These are phyloP conservation scores for Botrytis cinerea DNA, from an alignment of 2,329 filamentous ascomycete species.

Conservation along the genomic window DNA sequence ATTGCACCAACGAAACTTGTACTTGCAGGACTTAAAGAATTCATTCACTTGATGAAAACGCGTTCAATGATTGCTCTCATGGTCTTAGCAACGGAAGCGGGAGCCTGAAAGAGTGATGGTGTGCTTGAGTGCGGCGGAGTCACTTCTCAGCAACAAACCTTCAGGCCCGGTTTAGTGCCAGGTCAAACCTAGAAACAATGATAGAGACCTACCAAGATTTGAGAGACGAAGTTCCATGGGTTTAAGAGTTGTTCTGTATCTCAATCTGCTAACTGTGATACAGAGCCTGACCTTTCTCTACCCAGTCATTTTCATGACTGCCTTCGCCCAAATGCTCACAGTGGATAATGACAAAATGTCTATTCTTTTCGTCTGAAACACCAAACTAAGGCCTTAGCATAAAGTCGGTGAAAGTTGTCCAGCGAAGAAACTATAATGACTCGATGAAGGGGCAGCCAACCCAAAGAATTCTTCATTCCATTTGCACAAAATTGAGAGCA, in stretches of 20 bases:
- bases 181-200: not conserved
- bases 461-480: not conserved
- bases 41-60: not conserved
- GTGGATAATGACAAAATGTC: not conserved
- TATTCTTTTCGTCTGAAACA: not conserved
- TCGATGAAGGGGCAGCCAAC: not conserved
- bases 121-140: not conserved
- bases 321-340: not conserved
- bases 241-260: not conserved
- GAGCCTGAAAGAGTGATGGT: not conserved
- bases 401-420: not conserved
- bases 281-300: not conserved
- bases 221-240: too few species aligned
- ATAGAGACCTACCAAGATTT: not conserved
- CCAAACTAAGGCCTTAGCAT: not conserved
- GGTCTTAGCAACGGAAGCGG: not conserved
- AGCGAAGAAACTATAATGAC: not conserved
- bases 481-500: not conserved
- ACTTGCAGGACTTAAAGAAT: not conserved
- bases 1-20: not conserved
- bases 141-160: not conserved
- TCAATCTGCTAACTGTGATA: not conserved
- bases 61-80: not conserved
- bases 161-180: not conserved
- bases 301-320: not conserved